phyloP scores from a whole-genome alignment of 148 eudicot species.

The Oxyria digyna region DNA sequence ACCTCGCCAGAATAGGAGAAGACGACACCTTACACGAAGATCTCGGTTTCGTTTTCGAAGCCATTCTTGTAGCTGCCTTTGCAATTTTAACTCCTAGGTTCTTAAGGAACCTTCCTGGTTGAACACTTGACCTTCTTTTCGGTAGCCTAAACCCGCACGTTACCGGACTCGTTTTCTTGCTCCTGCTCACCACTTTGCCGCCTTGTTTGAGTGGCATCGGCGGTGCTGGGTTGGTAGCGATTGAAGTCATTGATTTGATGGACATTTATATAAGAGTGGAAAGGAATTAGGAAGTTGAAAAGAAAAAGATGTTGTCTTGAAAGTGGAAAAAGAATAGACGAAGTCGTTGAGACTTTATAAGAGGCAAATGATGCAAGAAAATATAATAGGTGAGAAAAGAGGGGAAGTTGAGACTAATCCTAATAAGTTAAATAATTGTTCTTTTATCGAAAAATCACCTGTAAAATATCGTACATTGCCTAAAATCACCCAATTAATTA shows the following conservation, averaged over 20 bases:
- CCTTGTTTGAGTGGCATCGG: background rate
- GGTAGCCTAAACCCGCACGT: conserved; percentile 2
- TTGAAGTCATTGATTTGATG: background rate
- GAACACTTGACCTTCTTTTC: background rate
- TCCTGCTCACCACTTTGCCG: background rate
- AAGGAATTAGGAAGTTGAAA: background rate
- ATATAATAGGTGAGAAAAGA: background rate
- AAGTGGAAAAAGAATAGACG: background rate
- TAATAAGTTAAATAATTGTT: background rate
- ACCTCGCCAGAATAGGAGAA: conserved; percentile 21
- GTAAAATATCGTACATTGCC: too few relatives aligned
- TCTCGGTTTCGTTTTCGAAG: conserved; percentile 12
- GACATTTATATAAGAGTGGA: background rate
- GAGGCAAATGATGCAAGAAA: background rate
- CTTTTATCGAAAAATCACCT: too few relatives aligned
- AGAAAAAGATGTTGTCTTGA: background rate
- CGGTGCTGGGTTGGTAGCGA: background rate
- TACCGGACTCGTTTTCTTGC: background rate
- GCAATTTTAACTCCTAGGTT: conserved; percentile 23
- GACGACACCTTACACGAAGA: conserved; percentile 31
- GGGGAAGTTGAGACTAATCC: background rate
- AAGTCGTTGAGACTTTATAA: conserved; percentile 1
- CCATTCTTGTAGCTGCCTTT: conserved; percentile 12
- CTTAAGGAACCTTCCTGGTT: conserved; percentile 19
- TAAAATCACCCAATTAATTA: too few relatives aligned